phyloP scores from a whole-genome alignment of 2,329 filamentous ascomycete species.

The Microcera coccophila region DNA sequence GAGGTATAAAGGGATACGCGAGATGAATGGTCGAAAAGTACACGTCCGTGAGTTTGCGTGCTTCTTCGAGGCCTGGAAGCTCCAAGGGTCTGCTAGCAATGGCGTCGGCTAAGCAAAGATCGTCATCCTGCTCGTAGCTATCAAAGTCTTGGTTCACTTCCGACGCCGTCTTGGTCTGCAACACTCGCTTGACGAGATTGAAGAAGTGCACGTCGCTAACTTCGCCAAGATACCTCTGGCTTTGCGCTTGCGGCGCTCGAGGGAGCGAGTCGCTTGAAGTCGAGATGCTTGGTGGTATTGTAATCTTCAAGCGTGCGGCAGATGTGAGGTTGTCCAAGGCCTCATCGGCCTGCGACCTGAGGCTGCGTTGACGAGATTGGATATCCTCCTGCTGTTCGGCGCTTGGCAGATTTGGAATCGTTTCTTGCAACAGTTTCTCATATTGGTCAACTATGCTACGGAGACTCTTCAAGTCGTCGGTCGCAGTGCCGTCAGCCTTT shows the following conservation, averaged over 20 bases:
- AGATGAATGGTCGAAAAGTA: conserved; percentile 34
- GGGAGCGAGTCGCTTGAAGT: no score
- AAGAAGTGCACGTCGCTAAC: conserved; percentile 38
- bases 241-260: no score
- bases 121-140: conserved; percentile 22
- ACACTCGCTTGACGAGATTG: conserved; percentile 29
- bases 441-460: conserved; percentile 22
- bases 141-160: conserved; percentile 17
- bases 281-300: not conserved
- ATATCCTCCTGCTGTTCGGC: not conserved
- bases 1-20: conserved; percentile 33
- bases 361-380: not conserved
- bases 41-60: conserved; percentile 9
- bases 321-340: not conserved
- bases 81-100: conserved; percentile 1
- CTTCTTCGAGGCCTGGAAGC: conserved; percentile 4
- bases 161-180: conserved; percentile 7
- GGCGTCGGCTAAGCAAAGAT: not conserved
- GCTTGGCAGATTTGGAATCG: not conserved
- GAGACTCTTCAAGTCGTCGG: not conserved
- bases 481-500: not conserved
- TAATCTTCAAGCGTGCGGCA: not conserved
- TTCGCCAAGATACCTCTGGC: conserved; percentile 27
- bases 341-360: not conserved
- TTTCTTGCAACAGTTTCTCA: conserved; percentile 1